A percentile compares a stretch with the other conserved stretches of the same genome.
Evolutionary conservation across 2,329 filamentous ascomycete species (phyloP).

Genomic region (Colletotrichum neosansevieriae): DNA sequence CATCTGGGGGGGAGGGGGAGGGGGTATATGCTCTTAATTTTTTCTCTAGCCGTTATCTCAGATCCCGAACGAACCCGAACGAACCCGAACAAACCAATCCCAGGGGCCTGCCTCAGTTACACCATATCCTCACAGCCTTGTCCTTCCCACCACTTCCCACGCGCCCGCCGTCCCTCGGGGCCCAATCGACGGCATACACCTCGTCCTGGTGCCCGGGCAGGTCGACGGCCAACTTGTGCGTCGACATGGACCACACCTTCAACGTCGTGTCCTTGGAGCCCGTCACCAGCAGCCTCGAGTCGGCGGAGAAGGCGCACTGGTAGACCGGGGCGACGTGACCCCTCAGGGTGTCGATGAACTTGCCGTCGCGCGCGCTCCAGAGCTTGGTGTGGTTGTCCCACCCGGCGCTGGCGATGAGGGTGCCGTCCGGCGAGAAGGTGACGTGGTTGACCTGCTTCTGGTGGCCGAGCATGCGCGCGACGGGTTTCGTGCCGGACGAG

Average conservation of each 20-base stretch:
- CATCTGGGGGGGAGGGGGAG: constrained; percentile 2
- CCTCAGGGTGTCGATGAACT: constrained; percentile 87
- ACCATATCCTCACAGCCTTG: constrained; percentile 79
- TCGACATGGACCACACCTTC: constrained; percentile 93
- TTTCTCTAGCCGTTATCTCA: constrained; percentile 28
- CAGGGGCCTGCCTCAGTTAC: constrained; percentile 58
- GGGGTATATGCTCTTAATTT: constrained; percentile 38
- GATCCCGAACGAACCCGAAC: too few species aligned
- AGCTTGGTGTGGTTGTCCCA: constrained; percentile 97
- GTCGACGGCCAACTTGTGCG: constrained; percentile 83
- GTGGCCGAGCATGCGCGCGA: constrained; percentile 91
- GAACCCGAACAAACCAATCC: constrained; percentile 9
- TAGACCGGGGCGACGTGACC: constrained; percentile 94
- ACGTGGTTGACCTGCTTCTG: constrained; percentile 98
- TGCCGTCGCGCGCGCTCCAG: constrained; percentile 78
- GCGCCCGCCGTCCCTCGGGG: constrained; percentile 81
- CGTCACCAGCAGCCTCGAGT: constrained; percentile 89
- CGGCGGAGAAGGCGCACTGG: constrained; percentile 90
- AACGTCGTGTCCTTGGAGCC: constrained; percentile 92
- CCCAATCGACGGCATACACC: constrained; percentile 96
- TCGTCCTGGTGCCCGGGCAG: constrained; percentile 92
- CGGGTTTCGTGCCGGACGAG: constrained; percentile 79
- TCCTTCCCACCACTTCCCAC: constrained; percentile 95
- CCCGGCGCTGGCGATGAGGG: constrained; percentile 85
- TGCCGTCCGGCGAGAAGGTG: constrained; percentile 90